These are phyloP conservation scores for Bolboschoenoplectus hybrid DNA, from an alignment of 202 grass and related monocot genomes.

Conservation along the genomic window DNA sequence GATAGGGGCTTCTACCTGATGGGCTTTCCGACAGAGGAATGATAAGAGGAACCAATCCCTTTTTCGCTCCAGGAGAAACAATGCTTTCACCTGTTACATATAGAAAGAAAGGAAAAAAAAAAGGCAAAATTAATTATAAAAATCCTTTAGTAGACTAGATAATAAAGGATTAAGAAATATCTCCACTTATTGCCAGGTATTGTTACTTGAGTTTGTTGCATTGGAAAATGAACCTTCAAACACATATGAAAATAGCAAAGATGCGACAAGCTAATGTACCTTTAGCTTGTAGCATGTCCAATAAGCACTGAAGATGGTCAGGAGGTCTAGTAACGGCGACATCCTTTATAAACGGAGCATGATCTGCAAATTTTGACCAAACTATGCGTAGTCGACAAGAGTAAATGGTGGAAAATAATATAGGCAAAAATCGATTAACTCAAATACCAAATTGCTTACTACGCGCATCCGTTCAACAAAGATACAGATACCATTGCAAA, in stretches of 20 bases:
- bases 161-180: neutral
- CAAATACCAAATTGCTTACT: neutral
- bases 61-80: slow-evolving; percentile 82
- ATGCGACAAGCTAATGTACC: slow-evolving; percentile 46
- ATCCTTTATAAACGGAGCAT: slow-evolving; percentile 74
- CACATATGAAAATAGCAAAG: neutral
- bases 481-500: neutral
- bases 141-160: too few relatives aligned
- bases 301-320: slow-evolving; percentile 67
- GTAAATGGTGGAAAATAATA: neutral
- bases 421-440: neutral
- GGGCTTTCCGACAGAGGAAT: slow-evolving; percentile 82
- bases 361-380: slow-evolving; percentile 52
- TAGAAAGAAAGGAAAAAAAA: neutral
- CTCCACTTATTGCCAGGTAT: neutral
- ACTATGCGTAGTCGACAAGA: neutral
- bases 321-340: slow-evolving; percentile 67
- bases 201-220: neutral
- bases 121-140: slow-evolving; percentile 6
- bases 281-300: slow-evolving; percentile 78
- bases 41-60: slow-evolving; percentile 71
- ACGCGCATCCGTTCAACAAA: neutral
- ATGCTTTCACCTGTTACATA: slow-evolving; percentile 64
- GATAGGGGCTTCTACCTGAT: slow-evolving; percentile 51
- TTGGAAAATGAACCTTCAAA: neutral